A percentile compares a stretch with the other conserved stretches of the same genome.
phyloP scores from a whole-genome alignment of 352 stramenopile species.

The Phytopythium litorale region DNA sequence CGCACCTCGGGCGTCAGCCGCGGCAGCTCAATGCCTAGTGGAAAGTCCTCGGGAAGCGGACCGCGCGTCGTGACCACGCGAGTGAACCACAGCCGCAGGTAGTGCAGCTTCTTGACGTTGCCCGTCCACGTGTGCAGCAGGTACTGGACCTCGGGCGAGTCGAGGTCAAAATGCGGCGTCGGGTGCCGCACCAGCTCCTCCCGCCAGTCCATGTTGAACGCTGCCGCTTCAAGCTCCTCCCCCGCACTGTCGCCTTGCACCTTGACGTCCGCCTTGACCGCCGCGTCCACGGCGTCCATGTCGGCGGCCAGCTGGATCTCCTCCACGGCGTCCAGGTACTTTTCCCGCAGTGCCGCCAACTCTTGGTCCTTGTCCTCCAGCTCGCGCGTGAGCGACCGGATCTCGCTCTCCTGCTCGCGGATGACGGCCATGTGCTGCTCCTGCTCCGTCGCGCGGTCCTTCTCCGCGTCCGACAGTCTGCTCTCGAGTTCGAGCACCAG shows the following conservation, averaged over 20 bases:
- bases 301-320: constrained; percentile 7
- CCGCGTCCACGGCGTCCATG: neutral
- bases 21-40: constrained; percentile 63
- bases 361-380: constrained; percentile 19
- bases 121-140: constrained; percentile 59
- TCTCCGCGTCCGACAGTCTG: constrained; percentile 26
- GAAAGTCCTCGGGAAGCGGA: constrained; percentile 44
- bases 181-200: constrained; percentile 70
- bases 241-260: neutral
- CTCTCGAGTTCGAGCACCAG: constrained; percentile 40
- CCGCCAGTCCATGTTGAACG: constrained; percentile 28
- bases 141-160: constrained; percentile 75
- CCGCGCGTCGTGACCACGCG: constrained; percentile 36
- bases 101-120: constrained; percentile 65
- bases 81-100: constrained; percentile 62
- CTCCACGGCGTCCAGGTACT: constrained; percentile 7
- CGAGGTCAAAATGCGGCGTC: constrained; percentile 66
- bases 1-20: constrained; percentile 60
- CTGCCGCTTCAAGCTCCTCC: constrained; percentile 7
- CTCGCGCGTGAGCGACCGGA: constrained; percentile 31
- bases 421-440: constrained; percentile 59
- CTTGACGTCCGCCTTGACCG: neutral
- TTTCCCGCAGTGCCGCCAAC: constrained; percentile 20
- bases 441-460: constrained; percentile 35
- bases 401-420: constrained; percentile 52